These are phyloP conservation scores for Chlorella sorokiniana DNA, from an alignment of 139 green algal species.

Conservation along the genomic window DNA sequence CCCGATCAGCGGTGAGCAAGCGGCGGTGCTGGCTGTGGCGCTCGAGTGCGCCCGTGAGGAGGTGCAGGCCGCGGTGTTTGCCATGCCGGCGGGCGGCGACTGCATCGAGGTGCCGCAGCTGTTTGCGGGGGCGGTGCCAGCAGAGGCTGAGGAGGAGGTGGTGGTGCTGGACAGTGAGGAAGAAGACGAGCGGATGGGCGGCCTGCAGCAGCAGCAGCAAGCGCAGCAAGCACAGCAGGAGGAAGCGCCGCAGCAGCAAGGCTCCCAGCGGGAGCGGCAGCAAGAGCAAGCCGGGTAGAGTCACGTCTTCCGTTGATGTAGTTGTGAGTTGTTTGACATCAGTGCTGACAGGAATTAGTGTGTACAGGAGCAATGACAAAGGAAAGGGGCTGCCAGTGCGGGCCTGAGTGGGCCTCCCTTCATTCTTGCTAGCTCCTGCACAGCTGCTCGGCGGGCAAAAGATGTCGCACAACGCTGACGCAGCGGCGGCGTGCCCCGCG, in stretches of 20 bases:
- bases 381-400: too few relatives aligned
- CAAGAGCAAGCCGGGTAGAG: not conserved
- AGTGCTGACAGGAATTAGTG: too few relatives aligned
- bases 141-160: conserved; percentile 3
- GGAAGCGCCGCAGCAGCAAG: not conserved
- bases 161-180: conserved; percentile 8
- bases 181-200: not conserved
- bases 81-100: conserved; percentile 3
- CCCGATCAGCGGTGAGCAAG: not conserved
- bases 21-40: not conserved
- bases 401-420: too few relatives aligned
- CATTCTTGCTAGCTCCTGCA: too few relatives aligned
- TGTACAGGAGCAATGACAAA: too few relatives aligned
- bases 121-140: conserved; percentile 12
- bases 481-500: too few relatives aligned
- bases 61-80: conserved; percentile 20
- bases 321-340: too few relatives aligned
- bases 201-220: not conserved
- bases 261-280: not conserved
- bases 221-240: too few relatives aligned
- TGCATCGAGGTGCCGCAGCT: not conserved
- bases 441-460: too few relatives aligned
- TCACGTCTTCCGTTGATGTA: too few relatives aligned
- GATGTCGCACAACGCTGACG: too few relatives aligned
- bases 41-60: not conserved